Conservation (phyloP, 23 red algal genomes). For the Agarophyton chilense region DNA sequence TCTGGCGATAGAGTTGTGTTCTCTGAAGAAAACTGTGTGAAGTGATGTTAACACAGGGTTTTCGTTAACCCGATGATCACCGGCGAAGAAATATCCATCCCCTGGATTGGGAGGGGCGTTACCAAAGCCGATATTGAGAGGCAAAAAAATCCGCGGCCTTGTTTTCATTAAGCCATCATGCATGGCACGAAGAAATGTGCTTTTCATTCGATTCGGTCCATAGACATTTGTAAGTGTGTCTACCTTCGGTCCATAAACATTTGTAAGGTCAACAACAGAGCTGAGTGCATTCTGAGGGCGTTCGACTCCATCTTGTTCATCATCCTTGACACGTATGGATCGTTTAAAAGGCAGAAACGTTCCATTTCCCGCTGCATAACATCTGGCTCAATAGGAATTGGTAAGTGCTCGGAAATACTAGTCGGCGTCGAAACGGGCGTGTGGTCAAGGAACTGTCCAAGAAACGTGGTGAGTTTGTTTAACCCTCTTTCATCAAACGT, state of each 20-base stretch:
- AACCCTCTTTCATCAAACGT: conserved; percentile 35
- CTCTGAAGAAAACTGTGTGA: conserved; percentile 66
- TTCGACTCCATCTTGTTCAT: not conserved
- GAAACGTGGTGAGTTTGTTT: conserved; percentile 48
- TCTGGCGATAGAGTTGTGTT: conserved; percentile 62
- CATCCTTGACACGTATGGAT: not conserved
- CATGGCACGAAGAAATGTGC: conserved; percentile 20
- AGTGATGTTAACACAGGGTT: conserved; percentile 44
- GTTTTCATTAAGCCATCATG: conserved; percentile 42
- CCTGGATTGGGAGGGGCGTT: conserved; percentile 14
- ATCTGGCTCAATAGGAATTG: not conserved
- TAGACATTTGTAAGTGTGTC: conserved; percentile 40
- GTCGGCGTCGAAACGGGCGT: conserved; percentile 44
- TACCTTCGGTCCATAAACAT: conserved; percentile 53
- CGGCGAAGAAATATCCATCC: conserved; percentile 53
- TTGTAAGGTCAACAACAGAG: conserved; percentile 20
- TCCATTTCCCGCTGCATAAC: not conserved
- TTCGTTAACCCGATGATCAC: conserved; percentile 73
- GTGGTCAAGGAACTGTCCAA: conserved; percentile 70
- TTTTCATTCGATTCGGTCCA: conserved; percentile 34
- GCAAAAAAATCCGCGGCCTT: conserved; percentile 20
- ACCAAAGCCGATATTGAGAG: conserved; percentile 44
- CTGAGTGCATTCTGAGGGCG: conserved; percentile 36
- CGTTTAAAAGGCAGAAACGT: not conserved
- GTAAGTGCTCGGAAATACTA: not conserved